phyloP scores from a whole-genome alignment of 371 early-diverging fungal genomes.

The Rhizopus sp. region DNA sequence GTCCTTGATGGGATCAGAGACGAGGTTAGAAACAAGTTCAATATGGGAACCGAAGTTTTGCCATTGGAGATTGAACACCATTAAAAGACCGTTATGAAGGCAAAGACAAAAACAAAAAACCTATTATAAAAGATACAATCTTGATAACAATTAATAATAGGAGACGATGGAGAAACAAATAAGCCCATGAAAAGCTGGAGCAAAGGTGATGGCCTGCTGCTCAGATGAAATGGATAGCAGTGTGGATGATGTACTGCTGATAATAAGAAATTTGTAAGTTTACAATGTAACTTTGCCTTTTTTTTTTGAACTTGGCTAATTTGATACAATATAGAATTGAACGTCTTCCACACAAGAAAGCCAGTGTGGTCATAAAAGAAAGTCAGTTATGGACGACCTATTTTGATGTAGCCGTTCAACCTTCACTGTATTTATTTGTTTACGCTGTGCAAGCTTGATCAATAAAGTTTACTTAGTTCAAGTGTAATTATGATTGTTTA shows the following conservation, averaged over 20 bases:
- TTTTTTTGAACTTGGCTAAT: too few species aligned
- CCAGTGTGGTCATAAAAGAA: not conserved
- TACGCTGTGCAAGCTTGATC: too few species aligned
- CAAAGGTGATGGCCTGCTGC: not conserved
- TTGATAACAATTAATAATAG: not conserved
- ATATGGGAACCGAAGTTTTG: not conserved
- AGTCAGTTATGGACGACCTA: not conserved
- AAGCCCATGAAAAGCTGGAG: not conserved
- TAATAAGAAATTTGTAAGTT: conserved; percentile 2
- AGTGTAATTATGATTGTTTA: too few species aligned
- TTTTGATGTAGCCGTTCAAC: not conserved
- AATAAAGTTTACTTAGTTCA: too few species aligned
- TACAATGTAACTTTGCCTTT: too few species aligned
- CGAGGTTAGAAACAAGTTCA: not conserved
- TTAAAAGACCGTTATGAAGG: not conserved
- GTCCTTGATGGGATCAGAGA: not conserved
- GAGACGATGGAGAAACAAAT: not conserved
- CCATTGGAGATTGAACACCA: not conserved
- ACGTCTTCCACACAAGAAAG: conserved; percentile 1
- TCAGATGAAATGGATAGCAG: conserved; percentile 1
- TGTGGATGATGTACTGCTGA: not conserved
- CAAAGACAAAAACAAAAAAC: too few species aligned
- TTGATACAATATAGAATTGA: conserved; percentile 3
- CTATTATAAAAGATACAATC: not conserved
- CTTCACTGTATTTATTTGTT: too few species aligned